Evolutionary conservation across 805 yeast species (phyloP).

Genomic region (Ogataea nonfermentans): DNA sequence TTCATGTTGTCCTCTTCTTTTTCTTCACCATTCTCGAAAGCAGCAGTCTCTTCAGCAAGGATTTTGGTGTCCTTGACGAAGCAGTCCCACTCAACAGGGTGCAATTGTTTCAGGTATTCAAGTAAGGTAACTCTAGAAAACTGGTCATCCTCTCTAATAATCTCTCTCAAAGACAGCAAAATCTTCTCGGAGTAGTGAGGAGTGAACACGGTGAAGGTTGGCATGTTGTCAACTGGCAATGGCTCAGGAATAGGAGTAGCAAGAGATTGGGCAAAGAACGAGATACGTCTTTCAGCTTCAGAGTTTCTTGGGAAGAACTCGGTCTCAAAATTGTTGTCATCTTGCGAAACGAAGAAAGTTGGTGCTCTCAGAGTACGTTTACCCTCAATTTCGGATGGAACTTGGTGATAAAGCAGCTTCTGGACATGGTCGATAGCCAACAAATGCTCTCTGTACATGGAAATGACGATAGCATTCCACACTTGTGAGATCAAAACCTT

Average conservation of each 20-base stretch:
- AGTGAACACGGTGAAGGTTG: conserved; percentile 93
- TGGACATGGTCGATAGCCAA: conserved; percentile 98
- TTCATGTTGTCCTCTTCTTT: conserved; percentile 66
- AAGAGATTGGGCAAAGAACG: conserved; percentile 98
- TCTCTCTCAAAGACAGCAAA: conserved; percentile 87
- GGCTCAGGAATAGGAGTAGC: conserved; percentile 99
- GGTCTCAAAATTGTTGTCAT: conserved; percentile 90
- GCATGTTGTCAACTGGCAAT: conserved; percentile 98
- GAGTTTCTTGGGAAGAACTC: conserved; percentile 97
- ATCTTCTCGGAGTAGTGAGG: conserved; percentile 98
- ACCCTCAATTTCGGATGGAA: conserved; percentile 97
- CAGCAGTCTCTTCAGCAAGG: conserved; percentile 91
- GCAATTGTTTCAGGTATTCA: conserved; percentile 91
- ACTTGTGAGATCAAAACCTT: conserved; percentile 97
- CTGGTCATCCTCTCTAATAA: conserved; percentile 96
- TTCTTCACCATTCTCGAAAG: conserved; percentile 62
- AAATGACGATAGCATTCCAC: conserved; percentile 98
- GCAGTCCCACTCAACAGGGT: conserved; percentile 97
- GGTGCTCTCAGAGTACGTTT: conserved; percentile 98
- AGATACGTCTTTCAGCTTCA: conserved; percentile 99
- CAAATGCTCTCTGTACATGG: conserved; percentile 99
- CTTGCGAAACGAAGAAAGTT: conserved; percentile 97
- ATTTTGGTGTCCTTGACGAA: conserved; percentile 95
- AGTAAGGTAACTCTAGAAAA: conserved; percentile 90
- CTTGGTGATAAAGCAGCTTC: conserved; percentile 95